Percentiles rank a stretch among this genome's conserved stretches.
Conservation (phyloP, 352 stramenopile species). For the Globisporangium abappressorium region DNA sequence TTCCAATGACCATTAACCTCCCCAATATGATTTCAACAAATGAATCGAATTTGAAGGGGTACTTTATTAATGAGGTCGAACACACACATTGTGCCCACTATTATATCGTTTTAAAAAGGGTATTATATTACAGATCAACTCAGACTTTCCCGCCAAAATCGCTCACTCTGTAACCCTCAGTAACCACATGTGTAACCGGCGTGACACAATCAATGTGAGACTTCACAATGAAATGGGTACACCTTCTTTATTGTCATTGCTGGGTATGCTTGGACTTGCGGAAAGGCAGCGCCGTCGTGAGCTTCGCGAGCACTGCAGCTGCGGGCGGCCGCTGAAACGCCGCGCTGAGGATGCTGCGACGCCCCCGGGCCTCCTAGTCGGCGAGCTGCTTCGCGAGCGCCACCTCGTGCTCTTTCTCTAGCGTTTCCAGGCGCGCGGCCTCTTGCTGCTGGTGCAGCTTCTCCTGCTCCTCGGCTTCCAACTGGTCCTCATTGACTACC, state of each 20-base stretch:
- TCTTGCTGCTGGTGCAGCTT: constrained; percentile 19
- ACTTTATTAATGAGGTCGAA: not conserved
- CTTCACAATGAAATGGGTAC: constrained; percentile 7
- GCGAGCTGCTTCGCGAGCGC: constrained; percentile 11
- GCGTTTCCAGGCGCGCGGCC: not conserved
- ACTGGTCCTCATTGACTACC: constrained; percentile 36
- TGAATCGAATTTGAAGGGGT: not conserved
- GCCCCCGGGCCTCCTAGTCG: constrained; percentile 20
- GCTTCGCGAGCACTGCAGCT: constrained; percentile 13
- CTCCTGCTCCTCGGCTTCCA: constrained; percentile 46
- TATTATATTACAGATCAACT: not conserved
- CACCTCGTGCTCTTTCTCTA: constrained; percentile 18
- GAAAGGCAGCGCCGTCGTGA: constrained; percentile 14
- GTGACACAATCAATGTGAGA: not conserved
- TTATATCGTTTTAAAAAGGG: not conserved
- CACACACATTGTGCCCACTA: not conserved
- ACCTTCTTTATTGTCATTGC: not conserved
- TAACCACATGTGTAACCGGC: not conserved
- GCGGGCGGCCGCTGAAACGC: constrained; percentile 20
- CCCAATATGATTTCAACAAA: not conserved
- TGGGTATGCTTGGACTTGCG: not conserved
- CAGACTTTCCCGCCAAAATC: constrained; percentile 8
- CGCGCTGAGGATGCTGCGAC: constrained; percentile 14
- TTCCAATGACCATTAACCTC: not conserved
- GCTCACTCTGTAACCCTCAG: not conserved